Conservation (phyloP, 805 yeast species). For the Ogataea haglerorum region DNA sequence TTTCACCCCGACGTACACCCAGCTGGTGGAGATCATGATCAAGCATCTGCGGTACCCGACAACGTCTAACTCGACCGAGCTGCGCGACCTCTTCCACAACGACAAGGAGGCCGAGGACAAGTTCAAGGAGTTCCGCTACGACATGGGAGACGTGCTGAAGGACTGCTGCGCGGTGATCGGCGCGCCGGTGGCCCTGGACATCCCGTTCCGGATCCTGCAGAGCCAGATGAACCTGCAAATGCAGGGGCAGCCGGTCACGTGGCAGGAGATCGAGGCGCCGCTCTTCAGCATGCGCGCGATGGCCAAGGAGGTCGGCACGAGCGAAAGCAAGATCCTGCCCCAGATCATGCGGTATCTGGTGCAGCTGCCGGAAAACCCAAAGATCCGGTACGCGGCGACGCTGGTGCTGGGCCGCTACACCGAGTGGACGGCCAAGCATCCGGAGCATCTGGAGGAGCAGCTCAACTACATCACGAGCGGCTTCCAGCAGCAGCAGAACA, state of each 20-base stretch:
- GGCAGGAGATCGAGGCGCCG: conserved; percentile 92
- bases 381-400: conserved; percentile 88
- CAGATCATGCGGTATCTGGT: conserved; percentile 66
- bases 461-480: conserved; percentile 81
- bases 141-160: conserved; percentile 96
- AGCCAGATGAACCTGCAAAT: conserved; percentile 32
- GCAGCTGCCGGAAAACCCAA: conserved; percentile 77
- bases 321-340: conserved; percentile 67
- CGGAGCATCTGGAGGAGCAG: conserved; percentile 76
- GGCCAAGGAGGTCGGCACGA: conserved; percentile 82
- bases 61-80: conserved; percentile 32
- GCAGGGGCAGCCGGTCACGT: conserved; percentile 40
- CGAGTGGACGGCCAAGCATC: conserved; percentile 89
- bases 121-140: conserved; percentile 90
- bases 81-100: conserved; percentile 52
- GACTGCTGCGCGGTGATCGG: conserved; percentile 94
- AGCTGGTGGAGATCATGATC: conserved; percentile 59
- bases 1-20: conserved; percentile 53
- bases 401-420: conserved; percentile 94
- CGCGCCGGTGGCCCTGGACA: conserved; percentile 58
- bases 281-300: conserved; percentile 85
- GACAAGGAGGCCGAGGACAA: conserved; percentile 86
- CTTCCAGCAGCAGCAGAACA: conserved; percentile 39
- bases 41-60: conserved; percentile 73
- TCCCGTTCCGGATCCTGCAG: conserved; percentile 65